Evolutionary conservation across 1,139 yeast genomes (phyloP).

Genomic region (Scheffersomyces quercinus): DNA sequence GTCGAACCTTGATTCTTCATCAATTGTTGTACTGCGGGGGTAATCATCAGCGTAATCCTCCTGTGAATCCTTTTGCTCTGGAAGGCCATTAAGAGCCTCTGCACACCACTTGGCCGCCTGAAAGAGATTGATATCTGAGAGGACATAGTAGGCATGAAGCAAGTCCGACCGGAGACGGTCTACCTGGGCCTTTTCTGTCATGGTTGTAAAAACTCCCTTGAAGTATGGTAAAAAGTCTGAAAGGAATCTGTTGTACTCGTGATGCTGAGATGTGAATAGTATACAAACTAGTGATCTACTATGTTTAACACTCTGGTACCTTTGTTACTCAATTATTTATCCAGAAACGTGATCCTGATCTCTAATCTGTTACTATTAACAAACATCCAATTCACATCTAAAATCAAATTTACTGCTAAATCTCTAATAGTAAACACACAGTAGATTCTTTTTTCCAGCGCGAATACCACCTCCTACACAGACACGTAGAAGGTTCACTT

Average conservation of each 20-base stretch:
- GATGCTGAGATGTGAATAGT: not conserved
- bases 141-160: slow-evolving; percentile 24
- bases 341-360: no score
- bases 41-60: slow-evolving; percentile 27
- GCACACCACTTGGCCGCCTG: slow-evolving; percentile 82
- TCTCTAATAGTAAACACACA: no score
- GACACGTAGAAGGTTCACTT: no score
- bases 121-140: slow-evolving; percentile 51
- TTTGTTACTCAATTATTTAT: no score
- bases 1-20: slow-evolving; percentile 14
- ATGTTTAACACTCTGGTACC: no score
- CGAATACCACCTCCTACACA: no score
- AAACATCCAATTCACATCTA: no score
- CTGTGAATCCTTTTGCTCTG: slow-evolving; percentile 6
- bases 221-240: no score
- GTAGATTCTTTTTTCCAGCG: no score
- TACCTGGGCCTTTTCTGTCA: slow-evolving; percentile 5
- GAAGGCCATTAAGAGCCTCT: slow-evolving; percentile 64
- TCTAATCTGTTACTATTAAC: no score
- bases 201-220: not conserved
- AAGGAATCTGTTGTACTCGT: not conserved
- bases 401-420: no score
- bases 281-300: no score
- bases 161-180: slow-evolving; percentile 23
- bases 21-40: not conserved